Base-by-base conservation (phyloP, 768 basidiomycete species). In the Strobilomyces confusus region DNA sequence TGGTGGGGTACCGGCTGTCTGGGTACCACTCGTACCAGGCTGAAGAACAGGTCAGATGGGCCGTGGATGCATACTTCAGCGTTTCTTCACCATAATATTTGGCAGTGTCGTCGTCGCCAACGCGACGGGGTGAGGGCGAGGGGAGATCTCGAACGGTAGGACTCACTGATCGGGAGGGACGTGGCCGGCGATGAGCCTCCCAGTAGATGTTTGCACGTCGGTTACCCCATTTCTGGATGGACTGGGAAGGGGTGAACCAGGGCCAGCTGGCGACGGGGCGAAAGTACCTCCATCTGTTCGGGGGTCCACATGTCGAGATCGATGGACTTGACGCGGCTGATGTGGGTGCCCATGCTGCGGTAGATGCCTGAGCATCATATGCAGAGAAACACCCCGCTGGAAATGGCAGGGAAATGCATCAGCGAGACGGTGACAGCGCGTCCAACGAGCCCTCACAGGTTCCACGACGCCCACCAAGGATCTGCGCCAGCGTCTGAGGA, bases 381-480 rank as follows among this genome's bases (percentile, higher is more conserved):
- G 68, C 95, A 99, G 36, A 98, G 77, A 67, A 93, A 97, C 2
- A 93, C 87, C 22, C 95, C 95, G 25, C 92, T 94, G 57, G 20
- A 51, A 52, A 54, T 15, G 6, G 41, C 3, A 48, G 19, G 32
- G 22, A 53, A 15, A 52, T 55, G 29, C 58, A 46, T 32, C 19
- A 0, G 6, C 9, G 23, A n/a, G 15, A 9, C 20, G 38, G 33
- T 20, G 14, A 44, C 25, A 12, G 5, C 17, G 20, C 0, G 15
- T 44, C 23, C 22, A n/a, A 23, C 30, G 36, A 17, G 22, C 32
- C 64, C 84, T 59, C 66, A 92, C 89, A 98, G 72, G 69, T 98
- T 98, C 89, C 94, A 97, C 9, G 92, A 93, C 40, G 95, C 95
- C 95, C 95, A 99, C 62, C 95, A 80, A 41, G 95, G 92, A 77